These are phyloP conservation scores for Eucommia ulmoides DNA, from an alignment of 257 asterid species.

Conservation along the genomic window DNA sequence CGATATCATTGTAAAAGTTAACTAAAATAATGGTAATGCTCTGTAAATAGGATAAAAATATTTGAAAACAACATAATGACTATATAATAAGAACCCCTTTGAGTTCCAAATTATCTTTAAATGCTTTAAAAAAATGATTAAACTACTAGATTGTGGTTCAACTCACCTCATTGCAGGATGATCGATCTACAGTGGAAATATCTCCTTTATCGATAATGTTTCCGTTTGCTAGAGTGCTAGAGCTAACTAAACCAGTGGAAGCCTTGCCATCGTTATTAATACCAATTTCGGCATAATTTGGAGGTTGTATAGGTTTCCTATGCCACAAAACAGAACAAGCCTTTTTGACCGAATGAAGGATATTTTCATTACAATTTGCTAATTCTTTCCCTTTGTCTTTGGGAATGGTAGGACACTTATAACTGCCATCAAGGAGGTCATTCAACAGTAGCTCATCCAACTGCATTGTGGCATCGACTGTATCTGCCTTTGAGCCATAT, in stretches of 20 bases:
- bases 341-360: conserved; percentile 52
- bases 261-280: conserved; percentile 14
- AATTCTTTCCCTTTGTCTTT: conserved; percentile 55
- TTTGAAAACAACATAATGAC: no score
- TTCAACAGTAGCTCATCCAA: conserved; percentile 53
- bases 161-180: conserved; percentile 42
- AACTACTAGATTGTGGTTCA: conserved; percentile 1
- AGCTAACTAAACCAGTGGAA: conserved; percentile 18
- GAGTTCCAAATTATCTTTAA: background rate
- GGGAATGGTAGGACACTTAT: conserved; percentile 28
- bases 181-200: conserved; percentile 18
- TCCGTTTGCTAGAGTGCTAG: conserved; percentile 26
- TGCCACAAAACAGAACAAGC: conserved; percentile 52
- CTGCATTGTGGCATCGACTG: conserved; percentile 57
- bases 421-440: conserved; percentile 67
- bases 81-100: background rate
- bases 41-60: no score
- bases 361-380: conserved; percentile 30
- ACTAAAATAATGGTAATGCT: background rate
- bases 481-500: conserved; percentile 61
- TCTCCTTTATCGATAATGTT: conserved; percentile 33
- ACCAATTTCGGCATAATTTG: conserved; percentile 39
- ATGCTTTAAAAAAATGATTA: conserved; percentile 3
- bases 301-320: conserved; percentile 30
- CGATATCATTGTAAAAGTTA: background rate